Base-by-base conservation (phyloP, 345 rosid genomes). In the Eucalyptus grandis region DNA sequence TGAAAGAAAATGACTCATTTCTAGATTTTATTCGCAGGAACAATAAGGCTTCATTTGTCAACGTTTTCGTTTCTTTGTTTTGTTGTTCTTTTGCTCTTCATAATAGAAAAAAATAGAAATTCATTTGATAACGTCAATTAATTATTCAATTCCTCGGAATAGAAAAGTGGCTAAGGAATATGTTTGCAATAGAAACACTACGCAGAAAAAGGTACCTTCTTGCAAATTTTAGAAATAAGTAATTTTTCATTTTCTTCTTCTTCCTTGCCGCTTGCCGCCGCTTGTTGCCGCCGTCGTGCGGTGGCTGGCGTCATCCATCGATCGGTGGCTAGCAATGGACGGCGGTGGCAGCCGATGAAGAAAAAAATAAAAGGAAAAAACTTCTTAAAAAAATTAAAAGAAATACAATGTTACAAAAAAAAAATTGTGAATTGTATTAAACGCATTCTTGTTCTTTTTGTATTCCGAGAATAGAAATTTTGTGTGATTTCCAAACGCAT, bases 281-380 rank as follows among this genome's bases (percentile, higher is more conserved):
- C 54, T 51, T 51, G 54, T 15, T 6, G 19, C 19, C 0, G 2
- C 0, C 3, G 2, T 0, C 2, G 2, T 50, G 8, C 2, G 4
- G 54, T 17, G 22, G 56, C 9, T 1, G 1, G 4, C 0, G 9
- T 0, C 2, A 0, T 53, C 56, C 56, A 53, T 0, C 4, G 8
- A 2, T 1, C 0, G 0, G 4, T 19, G 24, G 56, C 2, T 51
- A 51, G 56, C 0, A 3, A 0, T 53, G 56, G 56, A 53, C 0
- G 4, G 0, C 0, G 2, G 56, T 1, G 24, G 9, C 2, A 0
- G 2, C 1, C 56, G 10, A 53, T 19, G 56, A 53, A 53, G 24
- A 17, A 17, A 53, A 17, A 51, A 51, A 51, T 7, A 7, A 51
- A 53, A 53, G 24, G 56, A 53, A 17, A 53, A 51, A 17, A 17